Conservation (phyloP, 2,329 filamentous ascomycete genomes). For the Ceratocystis eucalypticola region DNA sequence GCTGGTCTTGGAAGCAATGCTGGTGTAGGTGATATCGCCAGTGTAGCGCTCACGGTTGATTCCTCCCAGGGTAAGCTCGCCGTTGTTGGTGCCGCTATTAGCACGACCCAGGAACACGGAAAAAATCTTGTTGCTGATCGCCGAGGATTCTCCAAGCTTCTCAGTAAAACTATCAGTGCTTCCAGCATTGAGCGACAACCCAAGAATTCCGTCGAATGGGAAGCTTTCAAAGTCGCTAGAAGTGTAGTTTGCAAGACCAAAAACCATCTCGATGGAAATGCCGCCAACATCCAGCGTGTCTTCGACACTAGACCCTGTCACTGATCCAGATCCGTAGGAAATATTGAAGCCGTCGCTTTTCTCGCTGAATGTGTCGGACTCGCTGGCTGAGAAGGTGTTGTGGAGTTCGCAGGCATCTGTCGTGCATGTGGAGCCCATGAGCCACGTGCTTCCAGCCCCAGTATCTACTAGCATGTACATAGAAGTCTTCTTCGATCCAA, state of each 20-base stretch:
- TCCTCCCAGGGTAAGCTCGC: conserved; percentile 64
- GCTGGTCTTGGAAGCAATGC: conserved; percentile 34
- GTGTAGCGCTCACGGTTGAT: conserved; percentile 52
- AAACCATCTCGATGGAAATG: conserved; percentile 48
- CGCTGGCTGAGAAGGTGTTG: conserved; percentile 50
- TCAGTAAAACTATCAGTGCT: conserved; percentile 55
- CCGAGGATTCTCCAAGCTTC: conserved; percentile 43
- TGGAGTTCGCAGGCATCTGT: conserved; percentile 55
- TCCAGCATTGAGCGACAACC: conserved; percentile 51
- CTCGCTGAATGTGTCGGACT: conserved; percentile 50
- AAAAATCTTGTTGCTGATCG: conserved; percentile 39
- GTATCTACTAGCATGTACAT: conserved; percentile 53
- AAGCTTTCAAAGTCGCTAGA: conserved; percentile 64
- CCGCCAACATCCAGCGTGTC: conserved; percentile 57
- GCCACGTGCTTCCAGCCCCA: conserved; percentile 63
- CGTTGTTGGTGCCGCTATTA: conserved; percentile 52
- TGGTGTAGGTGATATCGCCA: conserved; percentile 55
- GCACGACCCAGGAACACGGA: conserved; percentile 56
- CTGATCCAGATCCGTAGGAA: conserved; percentile 63
- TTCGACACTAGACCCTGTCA: conserved; percentile 50
- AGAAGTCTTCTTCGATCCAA: conserved; percentile 42
- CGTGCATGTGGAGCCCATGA: conserved; percentile 59
- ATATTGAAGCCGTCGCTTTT: conserved; percentile 47
- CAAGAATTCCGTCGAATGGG: conserved; percentile 78
- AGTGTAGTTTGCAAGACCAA: conserved; percentile 59